phyloP scores from a whole-genome alignment of 139 green algal genomes.

The Parachlorella kessleri region DNA sequence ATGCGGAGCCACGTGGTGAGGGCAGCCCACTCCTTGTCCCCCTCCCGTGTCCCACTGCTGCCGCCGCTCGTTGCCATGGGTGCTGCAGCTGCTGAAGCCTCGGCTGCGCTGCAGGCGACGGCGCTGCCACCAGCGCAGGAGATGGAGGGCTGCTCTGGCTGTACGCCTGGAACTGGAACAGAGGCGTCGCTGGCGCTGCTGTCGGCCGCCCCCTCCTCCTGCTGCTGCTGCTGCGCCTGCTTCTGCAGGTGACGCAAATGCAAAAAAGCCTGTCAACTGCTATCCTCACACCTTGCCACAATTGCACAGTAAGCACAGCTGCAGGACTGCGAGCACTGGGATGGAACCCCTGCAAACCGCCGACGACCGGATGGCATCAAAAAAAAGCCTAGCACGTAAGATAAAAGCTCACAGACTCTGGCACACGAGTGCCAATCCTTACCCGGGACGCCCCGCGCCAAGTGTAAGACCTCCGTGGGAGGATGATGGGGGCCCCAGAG shows the following conservation, averaged over 20 bases:
- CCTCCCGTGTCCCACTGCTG: not conserved
- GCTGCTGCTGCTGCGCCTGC: not conserved
- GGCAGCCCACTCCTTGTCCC: slow-evolving; percentile 59
- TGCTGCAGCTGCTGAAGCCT: not conserved
- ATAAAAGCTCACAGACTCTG: too few relatives aligned
- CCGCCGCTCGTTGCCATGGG: not conserved
- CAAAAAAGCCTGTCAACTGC: not conserved
- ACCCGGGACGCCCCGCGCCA: not conserved
- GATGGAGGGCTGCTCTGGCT: not conserved
- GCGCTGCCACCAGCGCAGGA: too few relatives aligned
- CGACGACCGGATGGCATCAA: not conserved
- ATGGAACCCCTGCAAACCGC: too few relatives aligned
- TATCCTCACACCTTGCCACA: too few relatives aligned
- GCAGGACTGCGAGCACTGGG: too few relatives aligned
- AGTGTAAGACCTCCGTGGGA: not conserved
- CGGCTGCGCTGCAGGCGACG: too few relatives aligned
- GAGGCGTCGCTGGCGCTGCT: not conserved
- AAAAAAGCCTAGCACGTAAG: too few relatives aligned
- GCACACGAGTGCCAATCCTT: too few relatives aligned
- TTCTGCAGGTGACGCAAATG: not conserved
- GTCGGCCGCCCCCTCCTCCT: not conserved
- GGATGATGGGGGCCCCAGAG: not conserved
- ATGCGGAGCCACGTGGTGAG: slow-evolving; percentile 66
- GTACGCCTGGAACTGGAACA: too few relatives aligned
- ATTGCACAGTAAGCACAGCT: too few relatives aligned